Percentiles rank a stretch among this genome's conserved stretches.
Conservation (phyloP, 163 green algal species). For the Coccomyxa subellipsoidea region DNA sequence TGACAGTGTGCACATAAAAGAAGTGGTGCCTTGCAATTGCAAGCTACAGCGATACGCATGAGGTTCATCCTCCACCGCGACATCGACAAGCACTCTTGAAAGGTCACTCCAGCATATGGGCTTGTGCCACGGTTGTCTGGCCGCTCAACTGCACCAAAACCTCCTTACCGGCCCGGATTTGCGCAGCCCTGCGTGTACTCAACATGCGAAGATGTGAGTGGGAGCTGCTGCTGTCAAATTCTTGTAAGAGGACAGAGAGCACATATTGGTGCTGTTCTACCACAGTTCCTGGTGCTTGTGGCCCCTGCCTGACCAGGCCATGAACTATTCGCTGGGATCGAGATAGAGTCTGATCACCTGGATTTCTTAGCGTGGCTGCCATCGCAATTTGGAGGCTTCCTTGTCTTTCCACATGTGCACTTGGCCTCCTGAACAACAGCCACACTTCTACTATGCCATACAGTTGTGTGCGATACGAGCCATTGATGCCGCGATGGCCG, state of each 20-base stretch:
- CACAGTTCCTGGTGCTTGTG: too few relatives aligned
- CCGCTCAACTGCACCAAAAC: background rate
- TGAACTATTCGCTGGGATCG: too few relatives aligned
- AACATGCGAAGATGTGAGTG: too few relatives aligned
- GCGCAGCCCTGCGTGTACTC: background rate
- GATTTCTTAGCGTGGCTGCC: slow-evolving; percentile 1
- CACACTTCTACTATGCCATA: background rate
- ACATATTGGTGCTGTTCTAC: too few relatives aligned
- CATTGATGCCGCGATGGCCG: background rate
- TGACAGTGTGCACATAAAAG: too few relatives aligned
- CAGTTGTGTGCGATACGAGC: background rate
- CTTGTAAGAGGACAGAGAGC: too few relatives aligned
- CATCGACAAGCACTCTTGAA: background rate
- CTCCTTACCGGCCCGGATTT: background rate
- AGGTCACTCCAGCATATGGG: background rate
- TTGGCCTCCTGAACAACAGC: background rate
- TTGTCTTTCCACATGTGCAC: background rate
- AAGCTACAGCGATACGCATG: too few relatives aligned
- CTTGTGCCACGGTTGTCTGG: background rate
- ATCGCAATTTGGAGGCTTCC: background rate
- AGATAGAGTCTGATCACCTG: background rate
- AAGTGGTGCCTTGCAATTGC: too few relatives aligned
- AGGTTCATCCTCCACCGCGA: too few relatives aligned
- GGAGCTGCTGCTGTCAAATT: too few relatives aligned
- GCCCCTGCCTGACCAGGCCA: too few relatives aligned